phyloP scores from a whole-genome alignment of 163 green algal genomes.

The Scenedesmus sp. region DNA sequence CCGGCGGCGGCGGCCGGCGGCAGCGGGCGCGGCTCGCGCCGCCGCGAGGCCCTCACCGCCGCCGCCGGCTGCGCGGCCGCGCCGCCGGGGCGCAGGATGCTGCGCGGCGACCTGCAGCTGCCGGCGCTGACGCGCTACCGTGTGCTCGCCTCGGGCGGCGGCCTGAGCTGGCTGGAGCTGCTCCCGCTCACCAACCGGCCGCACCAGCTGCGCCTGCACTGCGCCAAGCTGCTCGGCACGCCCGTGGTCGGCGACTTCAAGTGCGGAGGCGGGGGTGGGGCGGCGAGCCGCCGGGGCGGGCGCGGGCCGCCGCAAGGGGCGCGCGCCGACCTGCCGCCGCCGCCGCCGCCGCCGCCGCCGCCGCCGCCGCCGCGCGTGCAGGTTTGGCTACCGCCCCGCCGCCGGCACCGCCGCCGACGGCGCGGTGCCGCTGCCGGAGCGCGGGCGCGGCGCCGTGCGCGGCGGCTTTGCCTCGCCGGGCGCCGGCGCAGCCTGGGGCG shows the following conservation, averaged over 20 bases:
- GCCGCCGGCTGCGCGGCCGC: background rate
- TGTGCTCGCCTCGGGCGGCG: conserved; percentile 12
- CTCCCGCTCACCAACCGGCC: conserved; percentile 57
- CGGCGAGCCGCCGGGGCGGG: too few species aligned
- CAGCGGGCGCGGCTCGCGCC: background rate
- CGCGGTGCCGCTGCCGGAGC: background rate
- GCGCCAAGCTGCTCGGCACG: conserved; percentile 53
- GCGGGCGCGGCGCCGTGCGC: too few species aligned
- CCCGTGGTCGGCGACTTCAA: conserved; percentile 69
- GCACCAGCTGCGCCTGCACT: conserved; percentile 76
- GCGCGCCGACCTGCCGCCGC: too few species aligned
- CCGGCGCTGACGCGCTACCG: conserved; percentile 19
- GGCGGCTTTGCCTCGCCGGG: too few species aligned
- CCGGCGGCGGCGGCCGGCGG: background rate
- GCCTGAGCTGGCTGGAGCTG: conserved; percentile 35
- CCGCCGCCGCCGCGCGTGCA: background rate
- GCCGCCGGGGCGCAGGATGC: conserved; percentile 6
- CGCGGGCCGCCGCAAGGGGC: too few species aligned
- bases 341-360: background rate
- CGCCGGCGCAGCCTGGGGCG: too few species aligned
- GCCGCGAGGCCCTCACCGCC: background rate
- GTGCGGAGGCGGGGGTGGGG: conserved; percentile 5
- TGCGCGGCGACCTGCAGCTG: background rate
- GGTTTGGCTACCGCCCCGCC: conserved; percentile 49
- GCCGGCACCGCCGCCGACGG: conserved; percentile 2